Base-by-base conservation (phyloP, 768 basidiomycete genomes). In the Suillus spraguei region DNA sequence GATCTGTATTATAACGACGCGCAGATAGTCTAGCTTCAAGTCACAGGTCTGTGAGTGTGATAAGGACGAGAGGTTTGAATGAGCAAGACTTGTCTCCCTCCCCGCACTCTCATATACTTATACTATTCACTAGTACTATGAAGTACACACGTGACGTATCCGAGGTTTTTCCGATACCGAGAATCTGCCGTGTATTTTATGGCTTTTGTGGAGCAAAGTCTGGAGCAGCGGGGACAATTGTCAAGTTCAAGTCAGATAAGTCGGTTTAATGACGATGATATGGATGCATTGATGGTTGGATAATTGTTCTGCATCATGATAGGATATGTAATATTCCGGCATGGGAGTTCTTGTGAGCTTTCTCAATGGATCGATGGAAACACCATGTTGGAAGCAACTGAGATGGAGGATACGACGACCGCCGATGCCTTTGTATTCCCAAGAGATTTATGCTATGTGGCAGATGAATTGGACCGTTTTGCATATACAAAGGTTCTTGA, bases 71-170 rank as follows among this genome's bases (percentile, higher is more conserved):
- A 60, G 53, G 33, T 46, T 39, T 44, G 42, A 16, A 42, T 58
- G 60, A 38, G 10, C 11, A 28, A 16, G 24, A 28, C 28, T 17
- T 38, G 33, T 38, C 11, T n/a, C n/a, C 33, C 10, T 24, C 28
- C 33, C 49, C 61, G 20, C 54, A 36, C 46, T 65, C 61, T 50
- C 49, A 50, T 50, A 62, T 67, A n/a, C 83, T n/a, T n/a, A 68
- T 60, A 44, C 10, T 28, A 17, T 4, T 52, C 44, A 44, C 22
- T 3, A 22, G 13, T 36, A 64, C 60, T 3, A 16, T 24, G 6
- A 32, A 17, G 36, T 11, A 53, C 39, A 11, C 72, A 73, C 67
- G 74, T 73, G 72, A 66, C 42, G 6, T 20, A 9, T 49, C 58
- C 20, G 56, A 59, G 54, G 35, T 38, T 60, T 52, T 41, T 62